A percentile compares a stretch with the other conserved stretches of the same genome.
Conservation (phyloP, 768 basidiomycete genomes). For the Leccinum fibrillosum region DNA sequence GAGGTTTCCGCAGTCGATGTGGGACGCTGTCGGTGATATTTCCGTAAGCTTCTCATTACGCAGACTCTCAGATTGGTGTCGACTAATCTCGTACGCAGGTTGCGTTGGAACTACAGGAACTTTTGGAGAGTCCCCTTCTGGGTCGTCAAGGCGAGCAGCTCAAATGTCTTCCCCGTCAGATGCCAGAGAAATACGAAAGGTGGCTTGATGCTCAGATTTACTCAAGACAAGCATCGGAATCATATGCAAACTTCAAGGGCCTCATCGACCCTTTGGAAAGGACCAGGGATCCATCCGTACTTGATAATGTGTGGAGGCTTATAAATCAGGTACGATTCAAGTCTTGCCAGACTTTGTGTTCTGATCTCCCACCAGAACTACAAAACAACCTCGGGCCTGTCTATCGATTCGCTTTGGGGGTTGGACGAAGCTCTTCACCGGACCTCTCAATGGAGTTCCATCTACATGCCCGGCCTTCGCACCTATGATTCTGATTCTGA, state of each 20-base stretch:
- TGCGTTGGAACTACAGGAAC: constrained; percentile 60
- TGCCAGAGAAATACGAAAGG: constrained; percentile 57
- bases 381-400: constrained; percentile 44
- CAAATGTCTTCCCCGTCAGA: constrained; percentile 46
- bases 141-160: constrained; percentile 53
- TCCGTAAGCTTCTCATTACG: constrained; percentile 56
- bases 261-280: constrained; percentile 56
- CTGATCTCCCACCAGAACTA: constrained; percentile 52
- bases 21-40: constrained; percentile 80
- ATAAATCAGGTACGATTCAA: constrained; percentile 52
- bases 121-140: constrained; percentile 61
- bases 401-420: constrained; percentile 64
- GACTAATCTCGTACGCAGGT: constrained; percentile 37
- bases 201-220: constrained; percentile 70
- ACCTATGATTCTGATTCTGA: constrained; percentile 25
- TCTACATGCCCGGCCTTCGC: constrained; percentile 28
- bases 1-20: constrained; percentile 74
- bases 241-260: constrained; percentile 50
- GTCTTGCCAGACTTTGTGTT: neutral
- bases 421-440: constrained; percentile 48
- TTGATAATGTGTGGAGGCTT: constrained; percentile 62
- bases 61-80: constrained; percentile 28
- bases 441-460: constrained; percentile 59
- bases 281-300: constrained; percentile 44
- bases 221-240: constrained; percentile 55